Evolutionary conservation across 441 rosid species (phyloP), one percentile per base, ranked within the genome.

Genomic region (Jatropha podagrica): DNA sequence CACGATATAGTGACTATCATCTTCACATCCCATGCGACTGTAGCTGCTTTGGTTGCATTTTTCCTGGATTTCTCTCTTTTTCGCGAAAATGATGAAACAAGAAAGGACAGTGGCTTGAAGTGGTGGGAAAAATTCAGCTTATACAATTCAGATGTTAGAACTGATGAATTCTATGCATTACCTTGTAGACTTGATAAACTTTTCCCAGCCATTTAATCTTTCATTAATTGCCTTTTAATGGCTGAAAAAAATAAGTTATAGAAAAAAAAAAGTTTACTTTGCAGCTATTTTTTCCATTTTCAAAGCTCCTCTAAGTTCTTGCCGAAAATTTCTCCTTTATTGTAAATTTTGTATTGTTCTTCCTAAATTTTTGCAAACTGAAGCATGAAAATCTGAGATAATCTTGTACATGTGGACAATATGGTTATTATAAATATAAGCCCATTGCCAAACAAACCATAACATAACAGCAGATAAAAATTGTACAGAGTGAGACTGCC

Each of bases 121-220:
- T 92, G 97, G 96, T 86, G 92, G 92, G 93, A 89, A 56, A 91
- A 82, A 80, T 91, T 89, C 81, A 82, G 80, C 65, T 74, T 85
- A 2, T 90, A 85, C 71, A 87, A 81, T 75, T 86, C 90, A 0
- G 95, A 93, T 70, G 86, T 88, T 7, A 86, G 95, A 72, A 93
- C 83, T 61, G 95, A 91, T 79, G 94, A 92, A 74, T 91, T 91
- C 86, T 90, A 91, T 72, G 86, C 82, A 56, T 63, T 88, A 20
- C 90, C 92, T 11, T 90, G 81, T 79, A 74, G 78, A 15, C 90
- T 89, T 65, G 82, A 87, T 72, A 85, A 86, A 68, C 82, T 83
- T 67, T 91, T 88, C 86, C 91, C 93, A 14, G 79, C 89, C 70
- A 84, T 82, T 59, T 87, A 76, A 66, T 9, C 61, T 61, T 49